phyloP scores from a whole-genome alignment of 495 filamentous ascomycete species.

The Penicillium cosmopolitanum region DNA sequence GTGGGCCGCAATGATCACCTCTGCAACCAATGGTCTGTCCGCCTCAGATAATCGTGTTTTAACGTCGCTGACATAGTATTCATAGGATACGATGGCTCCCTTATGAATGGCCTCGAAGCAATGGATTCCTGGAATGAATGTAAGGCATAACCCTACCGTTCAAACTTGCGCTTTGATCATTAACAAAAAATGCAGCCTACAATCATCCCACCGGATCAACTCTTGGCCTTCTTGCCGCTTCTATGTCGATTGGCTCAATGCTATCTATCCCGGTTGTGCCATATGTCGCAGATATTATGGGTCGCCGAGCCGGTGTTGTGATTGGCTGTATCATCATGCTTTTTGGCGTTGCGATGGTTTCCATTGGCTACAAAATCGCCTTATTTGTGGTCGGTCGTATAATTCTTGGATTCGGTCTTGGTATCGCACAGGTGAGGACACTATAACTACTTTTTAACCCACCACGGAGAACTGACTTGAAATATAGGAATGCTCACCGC shows the following conservation, averaged over 20 bases:
- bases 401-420: conserved; percentile 65
- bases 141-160: neutral
- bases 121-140: conserved; percentile 39
- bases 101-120: conserved; percentile 49
- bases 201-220: conserved; percentile 52
- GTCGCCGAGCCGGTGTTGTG: conserved; percentile 63
- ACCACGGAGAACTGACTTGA: neutral
- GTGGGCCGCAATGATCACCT: conserved; percentile 41
- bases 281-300: conserved; percentile 61
- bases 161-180: neutral
- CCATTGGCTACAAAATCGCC: conserved; percentile 50
- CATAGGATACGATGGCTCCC: conserved; percentile 66
- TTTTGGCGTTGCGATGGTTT: conserved; percentile 69
- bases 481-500: conserved; percentile 60
- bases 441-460: neutral
- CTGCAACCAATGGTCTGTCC: conserved; percentile 27
- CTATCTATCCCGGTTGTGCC: conserved; percentile 67
- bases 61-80: neutral
- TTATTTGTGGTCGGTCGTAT: conserved; percentile 59
- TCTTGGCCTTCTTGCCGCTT: conserved; percentile 67
- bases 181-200: conserved; percentile 28
- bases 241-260: conserved; percentile 70
- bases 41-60: too few species aligned
- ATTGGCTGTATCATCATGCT: conserved; percentile 67
- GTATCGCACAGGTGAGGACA: conserved; percentile 50